phyloP scores from a whole-genome alignment of 2,329 filamentous ascomycete species.

The Aspergillus spinulosporus region DNA sequence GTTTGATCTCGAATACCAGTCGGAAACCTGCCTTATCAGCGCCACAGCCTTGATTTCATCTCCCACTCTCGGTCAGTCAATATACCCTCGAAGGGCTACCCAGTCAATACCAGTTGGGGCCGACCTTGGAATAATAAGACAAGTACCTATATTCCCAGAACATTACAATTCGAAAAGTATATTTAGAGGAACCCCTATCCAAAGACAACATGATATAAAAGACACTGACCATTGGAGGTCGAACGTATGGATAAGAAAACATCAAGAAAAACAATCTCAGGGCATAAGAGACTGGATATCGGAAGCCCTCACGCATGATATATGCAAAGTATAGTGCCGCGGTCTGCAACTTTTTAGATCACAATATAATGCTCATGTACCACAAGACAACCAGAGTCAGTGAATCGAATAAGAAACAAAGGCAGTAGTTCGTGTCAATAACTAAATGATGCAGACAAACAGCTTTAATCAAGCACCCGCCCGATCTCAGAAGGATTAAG shows the following conservation, averaged over 20 bases:
- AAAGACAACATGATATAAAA: constrained; percentile 12
- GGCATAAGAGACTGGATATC: constrained; percentile 24
- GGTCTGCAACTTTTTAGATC: constrained; percentile 24
- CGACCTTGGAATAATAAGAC: neutral
- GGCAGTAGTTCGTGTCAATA: constrained; percentile 6
- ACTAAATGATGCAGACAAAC: constrained; percentile 22
- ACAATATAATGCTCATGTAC: constrained; percentile 21
- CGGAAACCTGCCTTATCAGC: neutral
- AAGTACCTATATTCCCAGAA: neutral
- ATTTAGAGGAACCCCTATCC: constrained; percentile 8
- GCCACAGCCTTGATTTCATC: neutral
- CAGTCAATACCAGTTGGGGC: neutral
- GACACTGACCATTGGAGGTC: neutral
- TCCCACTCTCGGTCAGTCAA: neutral
- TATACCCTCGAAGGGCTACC: neutral
- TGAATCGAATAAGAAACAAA: neutral
- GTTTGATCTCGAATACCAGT: neutral
- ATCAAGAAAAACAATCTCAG: constrained; percentile 13
- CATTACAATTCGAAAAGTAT: constrained; percentile 16
- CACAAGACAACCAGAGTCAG: neutral
- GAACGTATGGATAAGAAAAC: constrained; percentile 2
- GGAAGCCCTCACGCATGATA: constrained; percentile 23
- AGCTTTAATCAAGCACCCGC: constrained; percentile 16
- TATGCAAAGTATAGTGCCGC: constrained; percentile 24
- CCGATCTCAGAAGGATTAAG: constrained; percentile 10